These are phyloP conservation scores for Gnomoniopsis smithogilvyi DNA, from an alignment of 2,329 filamentous ascomycete species.

Conservation along the genomic window DNA sequence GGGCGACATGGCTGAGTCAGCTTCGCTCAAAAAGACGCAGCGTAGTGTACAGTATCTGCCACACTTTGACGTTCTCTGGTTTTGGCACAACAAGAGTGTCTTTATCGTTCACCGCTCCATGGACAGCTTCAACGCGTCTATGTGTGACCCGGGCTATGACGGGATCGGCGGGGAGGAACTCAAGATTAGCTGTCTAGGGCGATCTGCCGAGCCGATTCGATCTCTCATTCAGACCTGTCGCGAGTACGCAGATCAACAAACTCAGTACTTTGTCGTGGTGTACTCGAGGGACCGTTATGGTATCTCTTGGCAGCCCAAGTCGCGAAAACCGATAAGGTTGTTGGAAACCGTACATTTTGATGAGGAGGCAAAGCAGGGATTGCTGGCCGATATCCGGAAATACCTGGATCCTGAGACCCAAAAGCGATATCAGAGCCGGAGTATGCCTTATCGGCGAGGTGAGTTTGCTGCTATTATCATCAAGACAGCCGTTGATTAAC, in stretches of 20 bases:
- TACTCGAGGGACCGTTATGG: slow-evolving; percentile 44
- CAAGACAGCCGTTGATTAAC: not conserved
- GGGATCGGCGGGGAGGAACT: slow-evolving; percentile 44
- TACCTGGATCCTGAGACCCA: slow-evolving; percentile 46
- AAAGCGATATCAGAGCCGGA: slow-evolving; percentile 61
- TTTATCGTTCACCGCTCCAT: slow-evolving; percentile 43
- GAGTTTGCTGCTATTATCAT: not conserved
- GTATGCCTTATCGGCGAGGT: slow-evolving; percentile 58
- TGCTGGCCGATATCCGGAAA: slow-evolving; percentile 48
- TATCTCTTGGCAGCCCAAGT: slow-evolving; percentile 45
- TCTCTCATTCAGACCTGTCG: slow-evolving; percentile 42
- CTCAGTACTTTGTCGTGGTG: slow-evolving; percentile 48
- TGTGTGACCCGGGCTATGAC: slow-evolving; percentile 41
- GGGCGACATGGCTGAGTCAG: slow-evolving; percentile 26
- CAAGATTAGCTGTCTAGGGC: slow-evolving; percentile 46
- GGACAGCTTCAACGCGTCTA: slow-evolving; percentile 32
- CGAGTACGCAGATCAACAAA: slow-evolving; percentile 44
- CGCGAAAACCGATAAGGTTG: slow-evolving; percentile 44
- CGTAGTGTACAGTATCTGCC: slow-evolving; percentile 41
- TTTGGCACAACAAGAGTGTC: slow-evolving; percentile 44
- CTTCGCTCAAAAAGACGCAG: slow-evolving; percentile 38
- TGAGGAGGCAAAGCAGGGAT: slow-evolving; percentile 39
- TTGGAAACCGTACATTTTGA: slow-evolving; percentile 51
- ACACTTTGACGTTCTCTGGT: slow-evolving; percentile 43
- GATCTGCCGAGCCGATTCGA: slow-evolving; percentile 47